These are phyloP conservation scores for Lactarius quietus DNA, from an alignment of 768 basidiomycete species.

Conservation along the genomic window DNA sequence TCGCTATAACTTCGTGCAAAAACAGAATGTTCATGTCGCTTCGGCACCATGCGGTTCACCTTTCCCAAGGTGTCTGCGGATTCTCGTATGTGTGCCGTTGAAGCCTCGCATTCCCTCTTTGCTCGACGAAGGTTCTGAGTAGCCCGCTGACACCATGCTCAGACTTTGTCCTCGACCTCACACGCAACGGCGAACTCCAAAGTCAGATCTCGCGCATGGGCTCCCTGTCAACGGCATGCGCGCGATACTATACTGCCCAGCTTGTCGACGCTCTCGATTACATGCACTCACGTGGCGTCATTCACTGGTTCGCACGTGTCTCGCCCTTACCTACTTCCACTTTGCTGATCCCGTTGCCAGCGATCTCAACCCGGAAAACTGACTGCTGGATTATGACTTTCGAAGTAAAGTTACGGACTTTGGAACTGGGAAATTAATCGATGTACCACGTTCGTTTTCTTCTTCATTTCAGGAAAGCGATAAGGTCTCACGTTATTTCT, in stretches of 20 bases:
- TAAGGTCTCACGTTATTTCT: slow-evolving; percentile 23
- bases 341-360: slow-evolving; percentile 34
- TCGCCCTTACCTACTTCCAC: slow-evolving; percentile 9
- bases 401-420: slow-evolving; percentile 97
- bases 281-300: slow-evolving; percentile 87
- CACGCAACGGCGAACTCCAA: slow-evolving; percentile 75
- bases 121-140: not conserved
- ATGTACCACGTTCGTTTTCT: slow-evolving; percentile 46
- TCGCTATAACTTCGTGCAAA: not conserved
- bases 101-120: not conserved
- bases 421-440: slow-evolving; percentile 81
- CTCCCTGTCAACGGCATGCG: slow-evolving; percentile 76
- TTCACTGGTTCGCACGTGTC: slow-evolving; percentile 60
- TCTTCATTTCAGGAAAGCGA: slow-evolving; percentile 29
- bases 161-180: slow-evolving; percentile 81
- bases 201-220: slow-evolving; percentile 69
- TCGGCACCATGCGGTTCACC: slow-evolving; percentile 7
- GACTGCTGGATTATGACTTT: slow-evolving; percentile 82
- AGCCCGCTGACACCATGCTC: slow-evolving; percentile 10
- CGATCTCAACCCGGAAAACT: slow-evolving; percentile 83
- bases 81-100: not conserved
- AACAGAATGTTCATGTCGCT: slow-evolving; percentile 1
- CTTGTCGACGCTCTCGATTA: slow-evolving; percentile 84
- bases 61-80: slow-evolving; percentile 2
- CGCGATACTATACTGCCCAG: slow-evolving; percentile 85